These are phyloP conservation scores for Aspergillus fumigatus DNA, from an alignment of 2,329 filamentous ascomycete species.

Conservation along the genomic window DNA sequence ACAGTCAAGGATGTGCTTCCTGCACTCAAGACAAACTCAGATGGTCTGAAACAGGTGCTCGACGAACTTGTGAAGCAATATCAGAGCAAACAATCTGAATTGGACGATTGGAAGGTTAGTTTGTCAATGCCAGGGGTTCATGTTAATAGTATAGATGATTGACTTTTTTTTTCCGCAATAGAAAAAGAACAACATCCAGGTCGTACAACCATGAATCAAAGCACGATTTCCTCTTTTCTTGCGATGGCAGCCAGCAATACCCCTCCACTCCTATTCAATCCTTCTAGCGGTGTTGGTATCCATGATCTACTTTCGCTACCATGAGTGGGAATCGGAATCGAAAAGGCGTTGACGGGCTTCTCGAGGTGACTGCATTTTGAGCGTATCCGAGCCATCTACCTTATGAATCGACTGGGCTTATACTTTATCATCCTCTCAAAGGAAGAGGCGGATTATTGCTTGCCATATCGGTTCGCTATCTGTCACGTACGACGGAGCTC, in stretches of 20 bases:
- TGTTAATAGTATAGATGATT: not conserved
- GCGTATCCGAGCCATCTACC: not conserved
- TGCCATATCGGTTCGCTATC: not conserved
- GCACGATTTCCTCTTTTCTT: not conserved
- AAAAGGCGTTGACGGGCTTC: constrained; percentile 4
- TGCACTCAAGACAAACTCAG: constrained; percentile 85
- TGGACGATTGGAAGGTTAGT: constrained; percentile 97
- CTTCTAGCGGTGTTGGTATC: not conserved
- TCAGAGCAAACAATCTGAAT: constrained; percentile 86
- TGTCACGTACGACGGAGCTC: not conserved
- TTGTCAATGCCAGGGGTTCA: not conserved
- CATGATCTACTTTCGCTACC: not conserved
- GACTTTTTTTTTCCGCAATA: constrained; percentile 18
- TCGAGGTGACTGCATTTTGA: not conserved
- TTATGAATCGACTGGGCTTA: not conserved
- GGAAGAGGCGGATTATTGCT: not conserved
- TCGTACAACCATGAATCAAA: constrained; percentile 40
- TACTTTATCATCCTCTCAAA: not conserved
- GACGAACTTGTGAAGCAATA: constrained; percentile 96
- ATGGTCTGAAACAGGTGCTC: constrained; percentile 87
- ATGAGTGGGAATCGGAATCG: constrained; percentile 1
- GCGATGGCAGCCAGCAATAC: not conserved
- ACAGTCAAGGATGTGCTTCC: constrained; percentile 91
- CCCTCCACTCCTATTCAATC: not conserved
- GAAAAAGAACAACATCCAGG: constrained; percentile 49